Base-by-base conservation (phyloP, 2,329 filamentous ascomycete genomes). In the Fusarium brevicatenulatum region DNA sequence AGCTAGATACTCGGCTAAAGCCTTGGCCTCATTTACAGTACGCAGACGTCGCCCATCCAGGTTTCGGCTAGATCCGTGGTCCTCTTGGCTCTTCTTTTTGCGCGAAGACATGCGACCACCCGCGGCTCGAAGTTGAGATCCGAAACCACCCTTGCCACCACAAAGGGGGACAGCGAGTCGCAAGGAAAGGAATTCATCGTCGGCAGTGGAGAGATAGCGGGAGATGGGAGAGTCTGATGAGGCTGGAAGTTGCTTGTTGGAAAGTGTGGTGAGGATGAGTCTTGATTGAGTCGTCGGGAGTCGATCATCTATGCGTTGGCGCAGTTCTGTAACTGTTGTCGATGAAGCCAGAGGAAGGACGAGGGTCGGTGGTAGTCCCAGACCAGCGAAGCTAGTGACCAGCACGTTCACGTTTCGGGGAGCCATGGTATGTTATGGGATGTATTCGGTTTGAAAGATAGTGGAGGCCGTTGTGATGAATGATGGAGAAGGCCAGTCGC, bases 91-190 rank as follows among this genome's bases (percentile, higher is more conserved):
- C 78, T 92, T 92, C 87, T 95, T 96, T 85, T 97, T 97, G 78
- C 90, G 89, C n/a, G 93, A 95, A 5, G 95, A 97, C 96, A 99
- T 99, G 84, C 97, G 95, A 44, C 97, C 96, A 80, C 97, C 96
- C 7, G 96, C 96, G 1, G 97, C 96, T 79, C 97, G 94, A 42
- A 99, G 91, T 82, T 99, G 97, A 4, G 95, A 98, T 60, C 96
- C 96, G 81, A 99, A 99, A 78, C 96, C 96, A 82, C 96, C 96
- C 81, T 99, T 99, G 80, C 97, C 97, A 85, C 97, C 96, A 76
- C 92, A 93, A 43, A 98, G 85, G 10, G 93, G 92, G 4, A 92
- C 86, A 11, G 91, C 92, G 36, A 99, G 90, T 60, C 95, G 93
- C 8, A 99, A 88, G 0, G 95, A 92, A 21, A 99, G 87, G 74